Base-by-base conservation (phyloP, 2,329 filamentous ascomycete species). In the Aspergillus ustus region DNA sequence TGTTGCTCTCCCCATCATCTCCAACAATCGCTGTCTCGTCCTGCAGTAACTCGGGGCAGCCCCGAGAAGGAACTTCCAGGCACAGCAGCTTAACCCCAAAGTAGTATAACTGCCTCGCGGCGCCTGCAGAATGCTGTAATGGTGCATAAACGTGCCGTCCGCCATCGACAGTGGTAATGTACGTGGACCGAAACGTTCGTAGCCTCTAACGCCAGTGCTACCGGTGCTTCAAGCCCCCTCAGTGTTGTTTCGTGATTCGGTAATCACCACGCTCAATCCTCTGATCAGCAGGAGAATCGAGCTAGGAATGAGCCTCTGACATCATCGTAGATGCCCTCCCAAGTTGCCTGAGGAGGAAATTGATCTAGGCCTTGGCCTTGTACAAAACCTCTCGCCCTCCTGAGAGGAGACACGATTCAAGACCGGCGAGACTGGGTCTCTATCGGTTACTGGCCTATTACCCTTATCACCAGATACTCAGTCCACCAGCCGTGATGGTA, bases 101-200 rank as follows among this genome's bases (percentile, higher is more conserved):
- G 40, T 13, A 44, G 50, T 31, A 43, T 40, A 22, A 43, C 20
- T 46, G 49, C 37, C 43, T 59, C 34, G 61, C 43, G 52, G 59
- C 60, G 28, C 51, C 65, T 70, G 69, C 66, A 66, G n/a, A 56
- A 67, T 67, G 66, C 51, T 64, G 69, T 69, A 67, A 75, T 74
- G 46, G 46, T 59, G 57, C 57, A 60, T 65, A 56, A 59, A 55
- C 52, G 28, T 37, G 53, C 58, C 50, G 55, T 48, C 53, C 63
- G 55, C 49, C 48, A 34, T 53, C 46, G 43, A 58, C 60, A 61
- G 58, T 59, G 54, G 52, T 22, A 57, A 70, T 70, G 69, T 65
- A 69, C 46, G 54, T 63, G 61, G 64, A 63, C 65, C 28, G 65
- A 69, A 66, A 50, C 37, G 65, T 69, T 40, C 57, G 46, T 37